Conservation (phyloP, 148 eudicot species). For the Vaccinium corymbosum region DNA sequence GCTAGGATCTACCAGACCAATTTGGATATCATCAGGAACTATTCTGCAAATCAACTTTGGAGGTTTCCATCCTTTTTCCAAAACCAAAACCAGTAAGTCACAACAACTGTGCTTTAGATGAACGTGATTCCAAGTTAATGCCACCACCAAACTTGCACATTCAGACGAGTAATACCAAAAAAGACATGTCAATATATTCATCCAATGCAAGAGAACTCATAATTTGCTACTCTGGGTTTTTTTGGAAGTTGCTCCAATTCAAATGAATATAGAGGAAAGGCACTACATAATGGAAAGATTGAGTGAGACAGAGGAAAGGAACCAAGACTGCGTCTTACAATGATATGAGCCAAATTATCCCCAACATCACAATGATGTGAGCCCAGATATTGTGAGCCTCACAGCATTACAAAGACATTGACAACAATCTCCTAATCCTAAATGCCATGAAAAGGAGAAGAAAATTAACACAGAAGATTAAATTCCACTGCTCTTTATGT, state of each 20-base stretch:
- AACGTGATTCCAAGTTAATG: too few species aligned
- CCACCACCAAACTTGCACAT: not conserved
- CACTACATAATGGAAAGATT: not conserved
- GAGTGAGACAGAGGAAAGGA: not conserved
- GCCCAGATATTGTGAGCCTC: not conserved
- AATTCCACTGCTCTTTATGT: not conserved
- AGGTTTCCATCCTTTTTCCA: not conserved
- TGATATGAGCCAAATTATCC: not conserved
- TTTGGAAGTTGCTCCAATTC: not conserved
- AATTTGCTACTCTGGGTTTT: not conserved
- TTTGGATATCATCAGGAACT: not conserved
- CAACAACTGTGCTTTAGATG: not conserved
- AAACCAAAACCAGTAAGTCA: not conserved
- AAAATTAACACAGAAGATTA: not conserved
- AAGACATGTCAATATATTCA: not conserved
- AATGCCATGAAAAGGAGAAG: slow-evolving; percentile 4
- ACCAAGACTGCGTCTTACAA: not conserved
- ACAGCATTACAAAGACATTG: slow-evolving; percentile 14
- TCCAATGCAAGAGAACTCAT: not conserved
- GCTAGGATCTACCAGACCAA: not conserved
- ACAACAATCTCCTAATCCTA: slow-evolving; percentile 18
- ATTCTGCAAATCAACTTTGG: not conserved
- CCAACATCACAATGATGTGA: slow-evolving; percentile 10
- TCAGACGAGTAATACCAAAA: not conserved
- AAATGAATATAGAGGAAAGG: not conserved